Percentiles rank a stretch among this genome's conserved stretches.
Evolutionary conservation across 257 asterid genomes (phyloP).

Genomic region (Petrea volubilis): DNA sequence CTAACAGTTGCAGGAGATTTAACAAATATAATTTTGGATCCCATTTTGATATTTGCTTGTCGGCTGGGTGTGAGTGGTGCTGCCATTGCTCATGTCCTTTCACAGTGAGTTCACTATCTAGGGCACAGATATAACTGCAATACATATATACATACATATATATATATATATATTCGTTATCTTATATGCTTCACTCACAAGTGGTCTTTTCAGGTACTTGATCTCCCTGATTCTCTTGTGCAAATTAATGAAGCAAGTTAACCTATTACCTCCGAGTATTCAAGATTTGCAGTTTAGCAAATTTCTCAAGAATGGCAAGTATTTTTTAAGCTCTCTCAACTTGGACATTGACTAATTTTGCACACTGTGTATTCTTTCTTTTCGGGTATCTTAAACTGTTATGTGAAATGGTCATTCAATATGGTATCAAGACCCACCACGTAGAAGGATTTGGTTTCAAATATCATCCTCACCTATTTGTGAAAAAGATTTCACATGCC

Average conservation of each 20-base stretch:
- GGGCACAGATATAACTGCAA: no score
- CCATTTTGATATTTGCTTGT: constrained; percentile 73
- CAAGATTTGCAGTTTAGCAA: constrained; percentile 67
- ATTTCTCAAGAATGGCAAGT: constrained; percentile 82
- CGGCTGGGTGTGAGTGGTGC: constrained; percentile 92
- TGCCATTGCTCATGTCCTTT: constrained; percentile 95
- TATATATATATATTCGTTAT: not conserved
- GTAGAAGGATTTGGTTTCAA: no score
- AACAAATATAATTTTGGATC: constrained; percentile 77
- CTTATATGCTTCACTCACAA: not conserved
- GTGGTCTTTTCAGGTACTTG: constrained; percentile 57
- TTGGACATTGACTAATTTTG: not conserved
- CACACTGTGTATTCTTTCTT: no score
- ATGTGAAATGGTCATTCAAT: no score
- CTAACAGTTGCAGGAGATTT: constrained; percentile 74
- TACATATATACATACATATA: not conserved
- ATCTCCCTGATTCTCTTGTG: constrained; percentile 62
- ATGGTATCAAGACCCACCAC: not conserved
- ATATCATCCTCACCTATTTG: no score
- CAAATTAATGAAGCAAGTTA: constrained; percentile 66
- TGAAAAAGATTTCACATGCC: no score
- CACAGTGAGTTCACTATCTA: constrained; percentile 88
- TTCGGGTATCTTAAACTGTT: no score
- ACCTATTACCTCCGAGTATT: constrained; percentile 70
- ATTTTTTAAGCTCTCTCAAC: not conserved